Evolutionary conservation across 106 monocot genomes (phyloP), one percentile per base, ranked within the genome.

Genomic region (Narthecium ossifragum): DNA sequence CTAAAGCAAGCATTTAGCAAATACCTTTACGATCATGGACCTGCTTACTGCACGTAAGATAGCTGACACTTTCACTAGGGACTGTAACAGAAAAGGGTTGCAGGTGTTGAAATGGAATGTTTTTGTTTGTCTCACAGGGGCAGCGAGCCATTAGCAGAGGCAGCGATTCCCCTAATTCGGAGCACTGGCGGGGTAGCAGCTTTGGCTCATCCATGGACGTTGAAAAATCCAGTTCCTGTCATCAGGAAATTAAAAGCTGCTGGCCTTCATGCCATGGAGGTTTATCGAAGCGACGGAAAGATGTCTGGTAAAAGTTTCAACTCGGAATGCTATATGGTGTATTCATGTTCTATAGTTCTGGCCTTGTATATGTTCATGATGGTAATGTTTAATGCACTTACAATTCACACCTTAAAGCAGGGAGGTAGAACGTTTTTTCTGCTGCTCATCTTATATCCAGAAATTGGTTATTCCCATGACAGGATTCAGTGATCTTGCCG

Each of bases 141-240:
- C 14, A 79, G 43, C 46, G 90, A 96, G 46, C 96, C 86, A 54
- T 66, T 4, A 10, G 90, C 96, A 25, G 90, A 84, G 31, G 75
- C 34, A 65, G 90, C 78, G n/a, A 80, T 96, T 48, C 57, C 70
- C 62, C 62, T 96, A 71, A 84, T 96, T 55, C 61, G 68, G 43
- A 64, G 61, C 25, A 90, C 96, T 20, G 90, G 90, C 22, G 90
- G 96, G 9, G 30, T 96, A 15, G 62, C 96, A 38, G 79, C 77
- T 72, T 69, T 96, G 62, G 96, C 96, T 34, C 96, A 96, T 58
- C 96, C 96, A 11, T 96, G 96, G 96, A 46, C 81, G 30, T 63
- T 96, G 61, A 96, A 96, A 56, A 81, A 79, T 58, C 84, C 90
- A 18, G 68, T 73, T 71, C 21, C 68, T 38, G 52, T 96, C 57